Evolutionary conservation across 306 rosid species (phyloP), one percentile per base, ranked within the genome.

Genomic region (Erythrophleum fordii): DNA sequence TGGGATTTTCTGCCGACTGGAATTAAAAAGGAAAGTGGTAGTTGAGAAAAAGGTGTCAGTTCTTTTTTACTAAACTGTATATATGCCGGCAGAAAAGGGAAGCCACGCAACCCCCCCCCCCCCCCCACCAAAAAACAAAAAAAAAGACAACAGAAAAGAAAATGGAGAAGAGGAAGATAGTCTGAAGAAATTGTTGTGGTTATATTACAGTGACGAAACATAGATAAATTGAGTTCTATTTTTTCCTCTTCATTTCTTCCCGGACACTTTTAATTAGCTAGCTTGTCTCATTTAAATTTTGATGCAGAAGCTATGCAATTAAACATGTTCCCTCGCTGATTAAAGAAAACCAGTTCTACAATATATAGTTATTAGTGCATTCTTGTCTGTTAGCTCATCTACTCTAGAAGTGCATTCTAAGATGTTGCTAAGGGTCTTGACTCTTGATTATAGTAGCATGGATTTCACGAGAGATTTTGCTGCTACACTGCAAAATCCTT

Each of bases 101-200:
- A n/a, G n/a, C n/a, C n/a, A n/a, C n/a, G n/a, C n/a, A n/a, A n/a
- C n/a, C n/a, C n/a, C n/a, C n/a, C n/a, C n/a, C n/a, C n/a, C n/a
- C n/a, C n/a, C n/a, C n/a, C n/a, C n/a, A 22, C 11, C 16, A 9
- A 11, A 55, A 56, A 25, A 65, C 11, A 35, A 51, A 28, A 58
- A 59, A 56, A 31, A 82, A 48, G 49, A 48, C 23, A 13, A 69
- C 35, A 79, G 75, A 35, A 25, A 65, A 25, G 71, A 66, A 39
- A 56, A 48, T 23, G 72, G 45, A 56, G 79, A 55, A 59, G 46
- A 60, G 52, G 59, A 72, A 72, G 25, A 44, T 69, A 7, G 74
- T 69, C 23, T 64, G 62, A 31, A 45, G 71, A 48, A 53, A 59
- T 39, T 79, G 70, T 26, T 46, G 23, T 59, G 52, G 12, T 48